Evolutionary conservation across 306 rosid genomes (phyloP).

Genomic region (Prunus davidiana): DNA sequence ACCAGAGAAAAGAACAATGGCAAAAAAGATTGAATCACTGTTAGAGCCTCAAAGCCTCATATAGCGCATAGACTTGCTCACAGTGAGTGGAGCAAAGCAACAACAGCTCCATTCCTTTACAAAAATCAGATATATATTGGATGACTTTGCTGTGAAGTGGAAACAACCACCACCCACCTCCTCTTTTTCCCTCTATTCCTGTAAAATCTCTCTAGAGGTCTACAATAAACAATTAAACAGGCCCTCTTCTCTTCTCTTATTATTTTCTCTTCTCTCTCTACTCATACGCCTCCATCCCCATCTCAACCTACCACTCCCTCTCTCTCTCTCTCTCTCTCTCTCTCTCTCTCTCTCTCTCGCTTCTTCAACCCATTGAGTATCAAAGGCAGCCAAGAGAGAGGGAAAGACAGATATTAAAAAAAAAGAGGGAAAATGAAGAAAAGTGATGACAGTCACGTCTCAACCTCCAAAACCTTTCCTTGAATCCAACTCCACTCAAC

Average conservation of each 20-base stretch:
- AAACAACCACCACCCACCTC: constrained; percentile 10
- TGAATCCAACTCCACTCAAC: constrained; percentile 72
- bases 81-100: not conserved
- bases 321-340: constrained; percentile 13
- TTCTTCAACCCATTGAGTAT: constrained; percentile 23
- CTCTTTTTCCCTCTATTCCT: not conserved
- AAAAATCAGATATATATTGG: not conserved
- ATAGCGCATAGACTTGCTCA: not conserved
- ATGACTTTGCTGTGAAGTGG: not conserved
- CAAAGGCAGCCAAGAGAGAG: constrained; percentile 24
- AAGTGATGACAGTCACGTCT: constrained; percentile 62
- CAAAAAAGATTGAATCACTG: not conserved
- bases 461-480: constrained; percentile 65
- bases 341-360: constrained; percentile 23
- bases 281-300: constrained; percentile 15
- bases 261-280: constrained; percentile 5
- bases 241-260: not conserved
- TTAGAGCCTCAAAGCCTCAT: not conserved
- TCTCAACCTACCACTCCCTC: constrained; percentile 37
- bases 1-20: not conserved
- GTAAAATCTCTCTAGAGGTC: not conserved
- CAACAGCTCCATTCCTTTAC: not conserved
- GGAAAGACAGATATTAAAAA: not conserved
- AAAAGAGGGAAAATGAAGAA: constrained; percentile 6
- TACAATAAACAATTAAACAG: not conserved